These are phyloP conservation scores for Aurinia saxatilis DNA, from an alignment of 345 rosid species.

Conservation along the genomic window DNA sequence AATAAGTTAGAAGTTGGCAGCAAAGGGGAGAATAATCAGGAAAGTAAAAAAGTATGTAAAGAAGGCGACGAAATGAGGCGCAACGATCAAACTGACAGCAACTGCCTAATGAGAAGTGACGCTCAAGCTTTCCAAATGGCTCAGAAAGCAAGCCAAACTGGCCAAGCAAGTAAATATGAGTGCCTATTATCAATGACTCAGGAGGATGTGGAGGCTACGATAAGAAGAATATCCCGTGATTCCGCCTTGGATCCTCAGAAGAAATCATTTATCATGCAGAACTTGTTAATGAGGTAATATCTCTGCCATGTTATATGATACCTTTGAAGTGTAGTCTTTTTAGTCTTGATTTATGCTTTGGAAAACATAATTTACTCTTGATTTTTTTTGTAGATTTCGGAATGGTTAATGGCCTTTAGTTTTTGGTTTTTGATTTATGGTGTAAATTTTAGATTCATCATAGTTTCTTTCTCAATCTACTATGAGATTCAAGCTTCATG, in stretches of 20 bases:
- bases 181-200: slow-evolving; percentile 41
- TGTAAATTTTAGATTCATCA: too few species aligned
- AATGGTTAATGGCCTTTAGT: too few species aligned
- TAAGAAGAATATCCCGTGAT: slow-evolving; percentile 65
- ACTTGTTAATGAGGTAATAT: slow-evolving; percentile 59
- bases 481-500: too few species aligned
- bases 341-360: neutral
- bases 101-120: slow-evolving; percentile 5
- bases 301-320: neutral
- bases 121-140: slow-evolving; percentile 22
- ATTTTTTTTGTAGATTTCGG: too few species aligned
- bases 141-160: slow-evolving; percentile 20
- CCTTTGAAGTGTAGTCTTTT: neutral
- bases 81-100: slow-evolving; percentile 15
- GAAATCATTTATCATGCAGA: slow-evolving; percentile 58
- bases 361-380: too few species aligned
- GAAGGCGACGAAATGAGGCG: slow-evolving; percentile 18
- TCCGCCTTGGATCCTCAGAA: slow-evolving; percentile 50
- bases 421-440: too few species aligned
- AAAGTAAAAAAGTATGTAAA: slow-evolving; percentile 20
- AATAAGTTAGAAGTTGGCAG: slow-evolving; percentile 15
- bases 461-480: too few species aligned
- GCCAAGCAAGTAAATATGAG: slow-evolving; percentile 16
- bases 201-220: slow-evolving; percentile 58
- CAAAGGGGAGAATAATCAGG: slow-evolving; percentile 16